Evolutionary conservation across 805 yeast genomes (phyloP).

Genomic region (Ogataea nakhonphanomensis): DNA sequence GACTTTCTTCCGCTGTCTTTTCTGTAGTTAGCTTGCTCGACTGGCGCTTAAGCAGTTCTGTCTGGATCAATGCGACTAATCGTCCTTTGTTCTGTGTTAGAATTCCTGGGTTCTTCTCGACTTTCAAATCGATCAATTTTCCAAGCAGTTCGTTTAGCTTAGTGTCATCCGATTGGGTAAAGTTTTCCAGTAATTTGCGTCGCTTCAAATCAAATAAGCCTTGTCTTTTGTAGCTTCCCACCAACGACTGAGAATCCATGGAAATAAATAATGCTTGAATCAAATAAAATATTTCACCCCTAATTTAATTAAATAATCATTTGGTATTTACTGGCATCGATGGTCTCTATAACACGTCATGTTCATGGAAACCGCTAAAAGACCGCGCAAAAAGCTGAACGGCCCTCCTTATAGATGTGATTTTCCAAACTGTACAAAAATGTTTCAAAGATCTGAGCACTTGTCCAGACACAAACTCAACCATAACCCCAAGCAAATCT

Average conservation of each 20-base stretch:
- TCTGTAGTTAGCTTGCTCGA: conserved; percentile 4
- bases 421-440: conserved; percentile 48
- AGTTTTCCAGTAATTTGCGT: conserved; percentile 40
- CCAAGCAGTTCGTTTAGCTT: conserved; percentile 11
- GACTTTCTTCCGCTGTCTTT: conserved; percentile 14
- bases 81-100: conserved; percentile 47
- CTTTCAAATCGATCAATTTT: conserved; percentile 43
- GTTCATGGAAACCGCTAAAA: conserved; percentile 1
- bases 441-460: conserved; percentile 61
- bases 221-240: conserved; percentile 42
- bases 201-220: conserved; percentile 49
- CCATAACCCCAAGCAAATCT: conserved; percentile 55
- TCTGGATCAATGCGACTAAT: conserved; percentile 50
- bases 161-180: conserved; percentile 27
- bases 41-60: conserved; percentile 39
- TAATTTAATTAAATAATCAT: neutral
- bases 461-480: conserved; percentile 61
- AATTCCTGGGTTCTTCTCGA: conserved; percentile 45
- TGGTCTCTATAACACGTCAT: neutral
- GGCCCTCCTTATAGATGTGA: conserved; percentile 40
- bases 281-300: neutral
- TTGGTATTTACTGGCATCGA: neutral
- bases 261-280: neutral
- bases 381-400: conserved; percentile 12
- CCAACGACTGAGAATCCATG: conserved; percentile 35